phyloP scores from a whole-genome alignment of 495 filamentous ascomycete species.

The Tuber melanosporum region DNA sequence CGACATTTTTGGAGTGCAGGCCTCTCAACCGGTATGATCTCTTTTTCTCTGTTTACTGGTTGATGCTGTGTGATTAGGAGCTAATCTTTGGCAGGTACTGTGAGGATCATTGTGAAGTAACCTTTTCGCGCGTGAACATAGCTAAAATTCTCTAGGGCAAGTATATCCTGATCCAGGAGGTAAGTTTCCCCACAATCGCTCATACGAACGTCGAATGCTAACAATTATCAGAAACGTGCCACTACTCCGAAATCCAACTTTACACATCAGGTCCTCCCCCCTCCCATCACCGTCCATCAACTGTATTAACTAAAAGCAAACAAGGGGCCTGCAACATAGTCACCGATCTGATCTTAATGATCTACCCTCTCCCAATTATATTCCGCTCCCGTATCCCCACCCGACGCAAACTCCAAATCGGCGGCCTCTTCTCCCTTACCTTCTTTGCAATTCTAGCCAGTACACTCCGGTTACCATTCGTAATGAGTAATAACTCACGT shows the following conservation, averaged over 20 bases:
- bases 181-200: constrained; percentile 9
- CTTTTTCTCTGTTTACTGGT: too few relatives aligned
- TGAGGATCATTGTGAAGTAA: constrained; percentile 4
- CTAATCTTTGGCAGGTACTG: constrained; percentile 19
- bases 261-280: constrained; percentile 29
- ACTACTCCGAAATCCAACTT: constrained; percentile 22
- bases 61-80: neutral
- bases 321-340: constrained; percentile 22
- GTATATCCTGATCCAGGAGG: constrained; percentile 26
- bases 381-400: constrained; percentile 16
- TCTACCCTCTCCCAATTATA: constrained; percentile 28
- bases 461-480: constrained; percentile 27
- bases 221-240: constrained; percentile 18
- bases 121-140: neutral
- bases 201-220: neutral
- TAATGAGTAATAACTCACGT: constrained; percentile 21
- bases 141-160: constrained; percentile 27
- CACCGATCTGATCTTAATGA: constrained; percentile 30
- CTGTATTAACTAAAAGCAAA: constrained; percentile 8
- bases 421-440: constrained; percentile 29
- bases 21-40: constrained; percentile 21
- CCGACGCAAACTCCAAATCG: constrained; percentile 28
- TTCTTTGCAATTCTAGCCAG: constrained; percentile 36
- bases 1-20: constrained; percentile 27
- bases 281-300: neutral